A percentile compares a stretch with the other conserved stretches of the same genome.
Evolutionary conservation across 768 basidiomycete species (phyloP).

Genomic region (Amanita subjunquillea): DNA sequence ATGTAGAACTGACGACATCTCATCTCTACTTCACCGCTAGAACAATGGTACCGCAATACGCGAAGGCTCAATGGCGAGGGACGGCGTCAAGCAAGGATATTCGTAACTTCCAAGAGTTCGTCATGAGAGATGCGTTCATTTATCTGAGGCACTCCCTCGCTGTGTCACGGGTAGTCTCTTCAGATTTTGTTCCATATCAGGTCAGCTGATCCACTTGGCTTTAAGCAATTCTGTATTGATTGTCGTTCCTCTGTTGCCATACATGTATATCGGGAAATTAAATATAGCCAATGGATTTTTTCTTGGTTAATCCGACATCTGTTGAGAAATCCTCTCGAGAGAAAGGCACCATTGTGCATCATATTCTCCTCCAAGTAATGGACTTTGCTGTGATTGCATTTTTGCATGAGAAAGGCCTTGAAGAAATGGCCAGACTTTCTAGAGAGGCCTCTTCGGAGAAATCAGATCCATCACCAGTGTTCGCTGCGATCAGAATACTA

Average conservation of each 20-base stretch:
- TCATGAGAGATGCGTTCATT: neutral
- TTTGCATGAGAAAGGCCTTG: conserved; percentile 20
- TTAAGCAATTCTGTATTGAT: conserved; percentile 11
- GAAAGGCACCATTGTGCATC: conserved; percentile 18
- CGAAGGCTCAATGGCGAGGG: neutral
- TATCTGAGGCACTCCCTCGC: conserved; percentile 4
- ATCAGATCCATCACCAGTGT: neutral
- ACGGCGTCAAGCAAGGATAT: neutral
- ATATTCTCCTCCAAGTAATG: conserved; percentile 28
- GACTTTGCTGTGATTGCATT: conserved; percentile 31
- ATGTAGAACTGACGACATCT: conserved; percentile 11
- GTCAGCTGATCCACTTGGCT: conserved; percentile 20
- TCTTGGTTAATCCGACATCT: conserved; percentile 27
- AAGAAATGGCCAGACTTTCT: neutral
- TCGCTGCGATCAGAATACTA: neutral
- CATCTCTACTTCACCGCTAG: conserved; percentile 13
- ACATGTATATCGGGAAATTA: conserved; percentile 11
- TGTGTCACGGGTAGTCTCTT: conserved; percentile 18
- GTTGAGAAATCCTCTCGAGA: conserved; percentile 14
- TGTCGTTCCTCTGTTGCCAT: conserved; percentile 9
- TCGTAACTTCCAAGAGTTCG: neutral
- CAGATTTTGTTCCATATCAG: conserved; percentile 29
- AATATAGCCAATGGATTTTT: conserved; percentile 42
- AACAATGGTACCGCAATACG: conserved; percentile 10
- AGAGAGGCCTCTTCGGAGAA: neutral